Conservation (phyloP, 352 stramenopile species). For the Phytophthora hybrid region DNA sequence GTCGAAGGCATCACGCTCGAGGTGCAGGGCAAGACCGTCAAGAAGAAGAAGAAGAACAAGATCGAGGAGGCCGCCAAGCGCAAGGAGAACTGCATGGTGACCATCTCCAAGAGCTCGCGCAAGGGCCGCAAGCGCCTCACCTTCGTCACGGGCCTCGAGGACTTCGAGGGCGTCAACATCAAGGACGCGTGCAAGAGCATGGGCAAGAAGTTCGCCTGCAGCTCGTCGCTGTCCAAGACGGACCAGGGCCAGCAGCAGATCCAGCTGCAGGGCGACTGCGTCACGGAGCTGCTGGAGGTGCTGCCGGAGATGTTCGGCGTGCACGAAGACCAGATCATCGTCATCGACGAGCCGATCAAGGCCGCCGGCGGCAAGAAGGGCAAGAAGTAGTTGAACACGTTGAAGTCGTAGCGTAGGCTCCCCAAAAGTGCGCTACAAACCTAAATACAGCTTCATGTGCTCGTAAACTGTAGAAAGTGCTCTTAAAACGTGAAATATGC, state of each 20-base stretch:
- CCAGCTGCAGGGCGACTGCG: slow-evolving; percentile 83
- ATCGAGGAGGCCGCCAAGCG: slow-evolving; percentile 79
- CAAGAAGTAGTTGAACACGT: slow-evolving; percentile 42
- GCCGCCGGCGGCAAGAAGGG: slow-evolving; percentile 53
- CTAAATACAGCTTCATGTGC: too few relatives aligned
- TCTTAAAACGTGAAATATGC: too few relatives aligned
- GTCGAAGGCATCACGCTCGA: slow-evolving; percentile 83
- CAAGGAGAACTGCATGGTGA: slow-evolving; percentile 73
- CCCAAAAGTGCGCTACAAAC: too few relatives aligned
- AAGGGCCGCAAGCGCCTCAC: slow-evolving; percentile 86
- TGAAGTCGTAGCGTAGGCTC: background rate
- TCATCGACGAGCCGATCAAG: slow-evolving; percentile 75
- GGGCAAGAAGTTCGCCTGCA: slow-evolving; percentile 87
- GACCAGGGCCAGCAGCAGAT: slow-evolving; percentile 84
- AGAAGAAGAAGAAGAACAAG: slow-evolving; percentile 89
- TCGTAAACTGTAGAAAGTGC: too few relatives aligned
- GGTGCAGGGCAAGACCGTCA: slow-evolving; percentile 71
- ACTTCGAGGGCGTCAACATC: slow-evolving; percentile 84
- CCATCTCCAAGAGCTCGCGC: slow-evolving; percentile 76
- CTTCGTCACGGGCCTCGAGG: slow-evolving; percentile 84
- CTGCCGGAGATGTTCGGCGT: slow-evolving; percentile 83
- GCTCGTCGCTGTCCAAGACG: slow-evolving; percentile 80
- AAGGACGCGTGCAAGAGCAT: slow-evolving; percentile 86
- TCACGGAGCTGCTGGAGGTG: slow-evolving; percentile 76
- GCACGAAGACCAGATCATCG: slow-evolving; percentile 75